Evolutionary conservation across 108 stramenopile genomes (phyloP).

Genomic region (Cyclotella sp.): DNA sequence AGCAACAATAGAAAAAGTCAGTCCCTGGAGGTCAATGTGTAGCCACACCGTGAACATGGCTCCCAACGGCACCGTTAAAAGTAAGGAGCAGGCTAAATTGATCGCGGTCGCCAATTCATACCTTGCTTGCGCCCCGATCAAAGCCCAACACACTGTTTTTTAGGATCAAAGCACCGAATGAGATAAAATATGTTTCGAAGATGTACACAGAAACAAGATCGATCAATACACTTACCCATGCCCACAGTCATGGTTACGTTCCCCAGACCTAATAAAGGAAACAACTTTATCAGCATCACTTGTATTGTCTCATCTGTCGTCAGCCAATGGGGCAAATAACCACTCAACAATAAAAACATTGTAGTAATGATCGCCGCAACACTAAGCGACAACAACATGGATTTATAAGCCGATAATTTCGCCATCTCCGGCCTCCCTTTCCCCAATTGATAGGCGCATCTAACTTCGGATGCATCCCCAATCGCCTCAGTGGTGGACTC

Average conservation of each 20-base stretch:
- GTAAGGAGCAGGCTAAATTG: conserved; percentile 1
- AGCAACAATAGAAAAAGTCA: conserved; percentile 33
- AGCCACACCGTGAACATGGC: conserved; percentile 14
- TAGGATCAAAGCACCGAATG: neutral
- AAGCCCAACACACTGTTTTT: conserved; percentile 30
- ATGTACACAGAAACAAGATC: neutral
- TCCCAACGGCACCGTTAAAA: conserved; percentile 29
- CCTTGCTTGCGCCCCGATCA: conserved; percentile 26
- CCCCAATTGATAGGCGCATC: conserved; percentile 71
- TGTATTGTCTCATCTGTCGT: conserved; percentile 68
- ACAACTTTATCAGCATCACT: conserved; percentile 56
- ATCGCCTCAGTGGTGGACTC: conserved; percentile 79
- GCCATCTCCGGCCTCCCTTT: conserved; percentile 56
- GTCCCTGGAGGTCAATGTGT: conserved; percentile 23
- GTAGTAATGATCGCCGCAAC: conserved; percentile 60
- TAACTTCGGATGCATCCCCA: conserved; percentile 75
- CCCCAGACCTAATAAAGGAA: conserved; percentile 74
- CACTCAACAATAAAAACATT: conserved; percentile 51
- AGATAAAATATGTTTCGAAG: neutral
- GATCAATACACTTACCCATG: conserved; percentile 13
- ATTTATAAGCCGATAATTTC: conserved; percentile 60
- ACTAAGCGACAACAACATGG: conserved; percentile 54
- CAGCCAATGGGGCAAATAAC: conserved; percentile 53
- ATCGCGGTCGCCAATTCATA: conserved; percentile 28
- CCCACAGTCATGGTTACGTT: conserved; percentile 25